Evolutionary conservation across 108 stramenopile genomes (phyloP).

Genomic region (Pseudonitzschia delicatissima): DNA sequence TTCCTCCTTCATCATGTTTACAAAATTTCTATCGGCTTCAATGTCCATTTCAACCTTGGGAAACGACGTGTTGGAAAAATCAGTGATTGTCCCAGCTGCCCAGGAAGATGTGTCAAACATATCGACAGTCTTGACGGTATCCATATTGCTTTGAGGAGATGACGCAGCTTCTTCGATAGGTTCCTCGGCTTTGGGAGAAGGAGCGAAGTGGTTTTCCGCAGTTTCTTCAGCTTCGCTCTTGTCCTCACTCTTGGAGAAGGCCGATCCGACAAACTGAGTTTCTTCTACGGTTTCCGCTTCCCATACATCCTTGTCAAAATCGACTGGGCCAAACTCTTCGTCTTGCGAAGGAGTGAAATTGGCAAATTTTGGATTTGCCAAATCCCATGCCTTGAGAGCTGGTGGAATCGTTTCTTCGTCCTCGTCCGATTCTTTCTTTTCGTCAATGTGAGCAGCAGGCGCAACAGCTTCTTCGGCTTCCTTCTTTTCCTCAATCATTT

Average conservation of each 20-base stretch:
- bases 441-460: not conserved
- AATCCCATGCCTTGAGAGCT: not conserved
- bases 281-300: not conserved
- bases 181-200: not conserved
- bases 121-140: not conserved
- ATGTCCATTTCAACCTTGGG: conserved; percentile 2
- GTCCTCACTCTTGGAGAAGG: not conserved
- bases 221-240: not conserved
- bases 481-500: conserved; percentile 4
- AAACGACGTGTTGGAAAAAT: conserved; percentile 11
- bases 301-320: not conserved
- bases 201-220: not conserved
- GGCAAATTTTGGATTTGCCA: not conserved
- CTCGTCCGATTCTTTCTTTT: not conserved
- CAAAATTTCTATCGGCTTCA: conserved; percentile 1
- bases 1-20: conserved; percentile 18
- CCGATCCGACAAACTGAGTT: not conserved
- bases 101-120: conserved; percentile 28
- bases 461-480: conserved; percentile 7
- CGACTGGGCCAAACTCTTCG: too few species aligned
- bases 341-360: not conserved
- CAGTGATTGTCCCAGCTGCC: conserved; percentile 8
- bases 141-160: not conserved
- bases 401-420: not conserved
- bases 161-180: not conserved